These are phyloP conservation scores for Vigna unguiculata DNA, from an alignment of 306 rosid genomes.

Conservation along the genomic window DNA sequence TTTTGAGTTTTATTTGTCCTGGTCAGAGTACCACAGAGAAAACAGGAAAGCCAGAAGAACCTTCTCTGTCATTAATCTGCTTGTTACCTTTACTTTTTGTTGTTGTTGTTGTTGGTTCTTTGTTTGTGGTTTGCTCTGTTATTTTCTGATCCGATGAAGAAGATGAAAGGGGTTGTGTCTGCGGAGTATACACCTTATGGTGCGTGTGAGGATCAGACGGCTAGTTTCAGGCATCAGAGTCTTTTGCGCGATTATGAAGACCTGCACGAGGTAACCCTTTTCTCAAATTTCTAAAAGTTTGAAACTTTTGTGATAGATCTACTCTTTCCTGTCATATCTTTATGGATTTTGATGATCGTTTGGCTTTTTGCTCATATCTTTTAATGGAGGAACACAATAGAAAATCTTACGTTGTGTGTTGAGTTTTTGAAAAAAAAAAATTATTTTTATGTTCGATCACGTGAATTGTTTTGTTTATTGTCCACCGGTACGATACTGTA, in stretches of 20 bases:
- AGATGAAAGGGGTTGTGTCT: constrained; percentile 66
- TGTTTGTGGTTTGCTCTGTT: constrained; percentile 47
- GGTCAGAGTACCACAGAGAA: too few species aligned
- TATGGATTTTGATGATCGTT: constrained; percentile 36
- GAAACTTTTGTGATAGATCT: constrained; percentile 49
- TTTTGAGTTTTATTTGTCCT: too few species aligned
- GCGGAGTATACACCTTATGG: constrained; percentile 48
- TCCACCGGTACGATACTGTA: too few species aligned
- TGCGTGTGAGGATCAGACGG: constrained; percentile 58
- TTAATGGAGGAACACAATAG: neutral
- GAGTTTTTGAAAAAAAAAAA: neutral
- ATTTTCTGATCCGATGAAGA: constrained; percentile 64
- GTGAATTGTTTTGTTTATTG: neutral
- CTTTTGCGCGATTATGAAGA: constrained; percentile 77
- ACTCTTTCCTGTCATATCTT: constrained; percentile 34
- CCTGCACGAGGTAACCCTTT: constrained; percentile 60
- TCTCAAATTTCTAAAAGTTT: constrained; percentile 19
- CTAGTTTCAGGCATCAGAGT: constrained; percentile 67
- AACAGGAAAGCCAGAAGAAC: too few species aligned
- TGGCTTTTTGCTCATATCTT: constrained; percentile 20
- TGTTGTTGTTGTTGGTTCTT: neutral
- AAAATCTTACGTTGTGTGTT: constrained; percentile 23
- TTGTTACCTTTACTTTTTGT: neutral
- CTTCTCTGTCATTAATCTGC: neutral
- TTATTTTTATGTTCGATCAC: constrained; percentile 16